Base-by-base conservation (phyloP, 176 grass and related monocot genomes). In the Oryza punctata region DNA sequence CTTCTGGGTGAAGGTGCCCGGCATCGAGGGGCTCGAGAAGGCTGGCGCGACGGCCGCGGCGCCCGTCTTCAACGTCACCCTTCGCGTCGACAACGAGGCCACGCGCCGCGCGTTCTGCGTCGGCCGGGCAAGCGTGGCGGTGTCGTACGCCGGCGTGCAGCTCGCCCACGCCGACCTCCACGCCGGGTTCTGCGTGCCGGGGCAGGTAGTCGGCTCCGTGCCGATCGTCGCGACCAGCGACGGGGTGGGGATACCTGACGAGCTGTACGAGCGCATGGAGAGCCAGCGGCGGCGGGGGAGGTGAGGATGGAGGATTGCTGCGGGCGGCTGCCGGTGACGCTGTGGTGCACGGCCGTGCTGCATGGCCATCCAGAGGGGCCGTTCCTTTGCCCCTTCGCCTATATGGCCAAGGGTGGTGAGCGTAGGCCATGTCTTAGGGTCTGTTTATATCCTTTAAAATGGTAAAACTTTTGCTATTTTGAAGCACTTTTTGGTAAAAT, bases 231-330 rank as follows among this genome's bases (percentile, higher is more conserved):
- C 78, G 18, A 33, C 64, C 4, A 67, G 64, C 78, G 78, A 80
- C 0, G 78, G 78, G 1, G 27, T 80, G 16, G 64, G 64, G 18
- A 13, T 80, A 12, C 63, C 64, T 12, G 19, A 21, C 43, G 78
- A 49, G 64, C 78, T 68, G 12, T 49, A 80, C 78, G 64, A 68
- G 27, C 78, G 64, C 64, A 68, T 80, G 78, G 64, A 68, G 44
- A 35, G 2, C 27, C 78, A 69, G 28, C 65, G 64, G 6, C 44
- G 19, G 44, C 43, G 19, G 12, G 21, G 44, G 65, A 68, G 28
- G 12, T 69, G 12, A 52, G 26, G 65, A 44, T 80, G 44, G 26
- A 69, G 25, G 78, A 46, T 27, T 13, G 13, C 64, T 14, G 64
- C 64, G 27, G 27, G 1, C 14, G 27, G 13, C 64, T 12, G 2